Base-by-base conservation (phyloP, 2,329 filamentous ascomycete genomes). In the Penicillium sp. region DNA sequence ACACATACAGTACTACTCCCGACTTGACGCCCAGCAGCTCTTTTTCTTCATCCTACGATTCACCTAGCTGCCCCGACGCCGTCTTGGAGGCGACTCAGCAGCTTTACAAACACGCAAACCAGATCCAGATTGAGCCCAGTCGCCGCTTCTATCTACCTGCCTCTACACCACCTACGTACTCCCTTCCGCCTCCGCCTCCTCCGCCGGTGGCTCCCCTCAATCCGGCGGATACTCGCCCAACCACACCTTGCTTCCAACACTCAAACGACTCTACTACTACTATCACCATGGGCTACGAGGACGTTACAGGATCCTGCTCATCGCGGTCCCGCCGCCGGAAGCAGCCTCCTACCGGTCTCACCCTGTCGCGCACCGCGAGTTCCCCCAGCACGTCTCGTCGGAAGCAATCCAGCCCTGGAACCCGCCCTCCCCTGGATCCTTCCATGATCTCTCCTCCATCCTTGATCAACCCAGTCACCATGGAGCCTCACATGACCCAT, bases 11-110 rank as follows among this genome's bases (percentile, higher is more conserved):
- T 24, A 63, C 61, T 4, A 74, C 69, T 1, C 73, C 73, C 0
- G 70, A 74, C 35, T 58, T 75, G 35, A 75, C 72, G 0, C 73
- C 73, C 0, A 75, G 72, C 59, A 74, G 68, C 55, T 75, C 73
- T 1, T 74, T 75, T 57, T 75, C 73, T 24, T 75, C 73, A 1
- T 64, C 66, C 6, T 70, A 72, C 50, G 73, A 72, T 8, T 62
- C 66, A 16, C 61, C 67, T 0, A 57, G 66, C 5, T 70, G 70
- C 40, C 67, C 69, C 0, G 66, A 72, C 38, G 61, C 61, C 1
- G 62, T 69, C 2, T 43, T 70, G 5, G 66, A 63, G 24, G 65
- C 66, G 2, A 68, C 69, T 0, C 64, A 72, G 43, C 66, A 71
- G 40, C 57, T 70, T 0, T 66, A 66, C n/a, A 55, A 66, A 1